A percentile compares a stretch with the other conserved stretches of the same genome.
phyloP scores from a whole-genome alignment of 768 basidiomycete genomes.

The Hysterangium stoloniferum region DNA sequence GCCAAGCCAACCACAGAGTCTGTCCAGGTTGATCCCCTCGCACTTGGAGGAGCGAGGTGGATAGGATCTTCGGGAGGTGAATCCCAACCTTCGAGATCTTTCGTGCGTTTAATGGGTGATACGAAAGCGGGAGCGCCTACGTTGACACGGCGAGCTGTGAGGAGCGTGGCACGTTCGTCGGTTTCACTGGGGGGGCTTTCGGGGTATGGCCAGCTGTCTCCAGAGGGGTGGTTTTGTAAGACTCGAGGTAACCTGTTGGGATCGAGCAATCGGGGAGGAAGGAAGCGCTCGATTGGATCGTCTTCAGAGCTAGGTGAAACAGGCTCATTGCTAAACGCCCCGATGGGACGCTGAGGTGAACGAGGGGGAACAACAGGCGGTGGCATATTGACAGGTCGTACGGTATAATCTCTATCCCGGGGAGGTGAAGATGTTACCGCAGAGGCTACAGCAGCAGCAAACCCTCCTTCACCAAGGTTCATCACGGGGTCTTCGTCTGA shows the following conservation, averaged over 20 bases:
- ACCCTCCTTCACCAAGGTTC: not conserved
- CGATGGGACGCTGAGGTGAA: not conserved
- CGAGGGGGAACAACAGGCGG: not conserved
- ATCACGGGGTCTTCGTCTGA: not conserved
- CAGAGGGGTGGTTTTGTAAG: not conserved
- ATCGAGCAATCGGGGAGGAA: not conserved
- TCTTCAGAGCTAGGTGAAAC: not conserved
- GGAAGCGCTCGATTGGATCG: not conserved
- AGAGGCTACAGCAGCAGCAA: not conserved
- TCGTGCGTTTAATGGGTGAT: not conserved
- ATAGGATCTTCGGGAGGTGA: not conserved
- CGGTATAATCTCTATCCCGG: not conserved
- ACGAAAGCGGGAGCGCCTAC: conserved; percentile 20
- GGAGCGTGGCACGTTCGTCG: conserved; percentile 36
- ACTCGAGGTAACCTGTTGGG: not conserved
- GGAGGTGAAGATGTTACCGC: not conserved
- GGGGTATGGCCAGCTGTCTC: conserved; percentile 1
- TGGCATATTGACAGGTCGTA: not conserved
- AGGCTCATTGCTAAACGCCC: not conserved
- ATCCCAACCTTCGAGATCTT: not conserved
- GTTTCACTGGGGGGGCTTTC: conserved; percentile 24
- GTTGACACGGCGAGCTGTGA: conserved; percentile 45
- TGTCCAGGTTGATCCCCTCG: not conserved
- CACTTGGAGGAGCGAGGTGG: not conserved
- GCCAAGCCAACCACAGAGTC: conserved; percentile 37